Base-by-base conservation (phyloP, 352 stramenopile genomes). In the Phytophthora hibernalis region DNA sequence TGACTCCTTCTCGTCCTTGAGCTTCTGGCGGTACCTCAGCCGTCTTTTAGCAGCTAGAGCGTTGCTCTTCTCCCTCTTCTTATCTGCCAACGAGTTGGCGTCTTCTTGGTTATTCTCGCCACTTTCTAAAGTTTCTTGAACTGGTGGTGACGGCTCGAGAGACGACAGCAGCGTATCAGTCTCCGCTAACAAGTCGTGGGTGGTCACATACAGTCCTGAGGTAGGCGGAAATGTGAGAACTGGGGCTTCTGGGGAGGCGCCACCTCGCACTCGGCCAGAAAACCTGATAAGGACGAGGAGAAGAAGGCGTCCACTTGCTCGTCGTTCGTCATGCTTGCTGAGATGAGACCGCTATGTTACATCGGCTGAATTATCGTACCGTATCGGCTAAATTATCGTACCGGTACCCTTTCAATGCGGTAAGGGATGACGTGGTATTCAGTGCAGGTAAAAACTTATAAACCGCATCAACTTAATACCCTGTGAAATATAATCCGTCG, bases 91-190 rank as follows among this genome's bases (percentile, higher is more conserved):
- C 5, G 48, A n/a, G 8, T 55, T 30, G 1, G 10, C 44, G 4
- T n/a, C 2, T 7, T 26, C 21, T 15, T 26, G 22, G 8, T 0
- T 12, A 38, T 5, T 10, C 15, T 58, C 49, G n/a, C 18, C 26
- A 4, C 4, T 8, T 18, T 21, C 8, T 47, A 21, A 49, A 6
- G 20, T 33, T 28, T 9, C 33, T 54, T 56, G 12, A 5, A 5
- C 6, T 8, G 40, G 21, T 35, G 2, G 30, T 50, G 20, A 31
- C 11, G 6, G 5, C 21, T 33, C 2, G 1, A 57, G 18, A 3
- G 56, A 56, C 22, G 56, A 51, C 8, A 71, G 55, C 18, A 67
- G 28, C 33, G 45, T 45, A 31, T 71, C 48, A 11, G 58, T 72
- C 44, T 72, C 65, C 22, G 18, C 22, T 42, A 68, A 47, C 1